phyloP scores from a whole-genome alignment of 495 filamentous ascomycete species.

The Hypoxylon perforatum region DNA sequence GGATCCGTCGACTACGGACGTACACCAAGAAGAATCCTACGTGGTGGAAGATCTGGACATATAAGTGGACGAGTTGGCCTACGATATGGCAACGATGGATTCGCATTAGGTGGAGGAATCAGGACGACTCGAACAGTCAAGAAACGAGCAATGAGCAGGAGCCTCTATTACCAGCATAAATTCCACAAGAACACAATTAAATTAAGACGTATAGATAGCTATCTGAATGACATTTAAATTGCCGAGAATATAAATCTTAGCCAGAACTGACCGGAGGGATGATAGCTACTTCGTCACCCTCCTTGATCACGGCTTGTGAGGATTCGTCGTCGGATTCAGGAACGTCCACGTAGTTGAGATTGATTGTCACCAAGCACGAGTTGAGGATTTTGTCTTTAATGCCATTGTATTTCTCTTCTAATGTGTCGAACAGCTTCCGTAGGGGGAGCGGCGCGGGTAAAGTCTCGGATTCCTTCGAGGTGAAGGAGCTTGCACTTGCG shows the following conservation, averaged over 20 bases:
- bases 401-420: slow-evolving; percentile 86
- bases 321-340: slow-evolving; percentile 51
- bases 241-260: slow-evolving; percentile 18
- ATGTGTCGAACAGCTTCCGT: slow-evolving; percentile 68
- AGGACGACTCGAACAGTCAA: neutral
- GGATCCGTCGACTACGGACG: slow-evolving; percentile 27
- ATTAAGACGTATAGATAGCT: slow-evolving; percentile 1
- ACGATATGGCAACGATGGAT: slow-evolving; percentile 5
- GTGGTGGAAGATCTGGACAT: slow-evolving; percentile 51
- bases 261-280: slow-evolving; percentile 98
- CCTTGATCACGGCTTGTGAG: slow-evolving; percentile 66
- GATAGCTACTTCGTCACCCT: slow-evolving; percentile 90
- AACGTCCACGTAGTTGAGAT: slow-evolving; percentile 88
- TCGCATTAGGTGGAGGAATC: neutral
- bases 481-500: slow-evolving; percentile 79
- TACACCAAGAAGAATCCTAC: slow-evolving; percentile 39
- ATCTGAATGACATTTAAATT: slow-evolving; percentile 10
- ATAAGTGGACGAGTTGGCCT: slow-evolving; percentile 20
- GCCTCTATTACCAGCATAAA: slow-evolving; percentile 34
- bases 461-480: slow-evolving; percentile 74
- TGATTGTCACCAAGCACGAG: slow-evolving; percentile 86
- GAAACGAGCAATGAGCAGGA: slow-evolving; percentile 28
- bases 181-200: neutral
- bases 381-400: slow-evolving; percentile 76
- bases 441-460: slow-evolving; percentile 79